Base-by-base conservation (phyloP, 2,329 filamentous ascomycete genomes). In the Zalaria sp. region DNA sequence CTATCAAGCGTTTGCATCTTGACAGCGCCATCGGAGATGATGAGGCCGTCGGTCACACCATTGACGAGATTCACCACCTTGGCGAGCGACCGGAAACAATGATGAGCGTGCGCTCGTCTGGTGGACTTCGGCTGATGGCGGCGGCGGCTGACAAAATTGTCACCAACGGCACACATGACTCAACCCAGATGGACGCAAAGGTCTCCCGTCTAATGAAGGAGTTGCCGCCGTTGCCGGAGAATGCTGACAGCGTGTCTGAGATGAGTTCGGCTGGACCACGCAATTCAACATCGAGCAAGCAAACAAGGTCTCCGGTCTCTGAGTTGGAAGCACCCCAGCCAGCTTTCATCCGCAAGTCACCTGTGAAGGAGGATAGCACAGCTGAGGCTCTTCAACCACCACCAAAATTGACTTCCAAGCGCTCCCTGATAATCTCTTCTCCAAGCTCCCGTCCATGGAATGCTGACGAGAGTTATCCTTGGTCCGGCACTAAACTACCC, bases 391-490 rank as follows among this genome's bases (percentile, higher is more conserved):
- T 10, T 34, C 37, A n/a, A 35, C 25, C 6, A 35, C 39, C 3
- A 40, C 41, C 9, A 7, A n/a, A n/a, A 7, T n/a, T 32, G 29
- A 32, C 7, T 29, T 48, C 37, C 36, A 54, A 54, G 40, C 53
- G 56, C 10, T 59, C 59, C 3, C 42, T 59, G 34, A 45, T 58
- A 18, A 44, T 57, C 26, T 60, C 58, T 4, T 47, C 53, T 25
- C 50, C 57, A 4, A 60, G 60, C 41, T 63, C 58, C 36, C 58
- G 64, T 27, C 65, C 65, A n/a, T 68, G 65, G 65, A 69, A 69
- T 45, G 54, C 55, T 18, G 64, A 67, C 45, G 62, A 64, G 49
- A 67, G 65, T 49, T 68, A 66, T 48, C 63, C 65, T 29, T 68
- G 63, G 65, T 55, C 58, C 28, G 57, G 55, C 36, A 59, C 50